phyloP scores from a whole-genome alignment of 306 rosid species.

The Amphicarpaea edgeworthii region DNA sequence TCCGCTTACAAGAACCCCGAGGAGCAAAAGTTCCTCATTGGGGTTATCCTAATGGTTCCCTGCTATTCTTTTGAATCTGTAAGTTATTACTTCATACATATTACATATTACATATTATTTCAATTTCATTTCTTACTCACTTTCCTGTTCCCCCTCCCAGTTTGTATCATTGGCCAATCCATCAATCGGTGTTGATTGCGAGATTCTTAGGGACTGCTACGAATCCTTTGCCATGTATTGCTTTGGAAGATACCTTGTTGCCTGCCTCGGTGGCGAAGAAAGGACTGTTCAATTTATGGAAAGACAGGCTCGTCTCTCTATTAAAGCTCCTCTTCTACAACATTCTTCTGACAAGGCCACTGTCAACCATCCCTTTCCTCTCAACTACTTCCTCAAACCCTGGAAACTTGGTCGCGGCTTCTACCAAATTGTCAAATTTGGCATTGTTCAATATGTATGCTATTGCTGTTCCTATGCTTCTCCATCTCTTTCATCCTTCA shows the following conservation, averaged over 20 bases:
- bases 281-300: conserved; percentile 91
- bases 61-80: conserved; percentile 97
- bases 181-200: conserved; percentile 83
- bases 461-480: too few relatives aligned
- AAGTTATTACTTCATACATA: conserved; percentile 49
- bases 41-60: conserved; percentile 96
- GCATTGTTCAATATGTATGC: conserved; percentile 99
- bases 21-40: conserved; percentile 95
- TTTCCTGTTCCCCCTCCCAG: conserved; percentile 43
- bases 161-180: conserved; percentile 86
- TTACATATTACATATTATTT: too few relatives aligned
- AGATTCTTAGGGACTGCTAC: conserved; percentile 90
- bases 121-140: background rate
- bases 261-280: conserved; percentile 97
- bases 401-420: conserved; percentile 91
- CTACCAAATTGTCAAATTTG: conserved; percentile 91
- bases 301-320: conserved; percentile 77
- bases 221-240: conserved; percentile 99
- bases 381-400: conserved; percentile 80
- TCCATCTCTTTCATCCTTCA: conserved; percentile 21
- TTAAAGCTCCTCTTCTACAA: conserved; percentile 75
- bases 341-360: conserved; percentile 65
- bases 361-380: conserved; percentile 86
- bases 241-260: conserved; percentile 98
- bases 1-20: conserved; percentile 98